Base-by-base conservation (phyloP, 345 rosid genomes). In the Pistacia integerrima region DNA sequence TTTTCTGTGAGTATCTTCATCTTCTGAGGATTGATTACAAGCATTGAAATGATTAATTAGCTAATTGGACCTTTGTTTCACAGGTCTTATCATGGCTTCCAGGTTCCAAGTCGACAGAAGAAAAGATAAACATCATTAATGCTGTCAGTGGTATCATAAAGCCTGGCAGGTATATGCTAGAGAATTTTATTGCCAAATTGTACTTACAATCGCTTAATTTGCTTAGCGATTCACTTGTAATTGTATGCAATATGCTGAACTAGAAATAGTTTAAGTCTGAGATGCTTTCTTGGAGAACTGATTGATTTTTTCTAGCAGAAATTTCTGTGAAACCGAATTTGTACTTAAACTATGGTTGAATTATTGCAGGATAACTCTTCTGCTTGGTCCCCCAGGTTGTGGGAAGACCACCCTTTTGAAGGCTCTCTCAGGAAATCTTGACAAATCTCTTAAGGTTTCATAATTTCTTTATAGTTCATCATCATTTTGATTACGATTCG, bases 371-470 rank as follows among this genome's bases (percentile, higher is more conserved):
- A 84, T 91, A 85, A 88, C 95, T 60, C 66, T 93, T 55, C 72
- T 92, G 74, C 92, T 92, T 75, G 97, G 97, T 35, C 95, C 97
- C 36, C 97, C 95, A 60, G 95, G 97, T 20, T 89, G 95, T 80
- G 94, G 96, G 36, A 93, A 93, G 78, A 87, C 92, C 59, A 81
- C 92, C 18, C 73, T 91, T 41, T 78, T 93, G 16, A 81, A 87
- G 81, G 90, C 95, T 0, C 93, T 93, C 61, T 88, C 96, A 3
- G 97, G 97, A 71, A 87, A 83, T 71, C 83, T 85, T 41, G 74
- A 77, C 76, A 80, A 79, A 10, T 76, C 89, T 49, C 88, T 90
- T 2, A 70, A 90, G 96, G 95, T 92, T 69, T 30, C 20, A 46
- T 14, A 46, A 5, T 16, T 36, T 36, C 60, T 48, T 54, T 75